Conservation (phyloP, 441 rosid genomes). For the Omphalea diandra region DNA sequence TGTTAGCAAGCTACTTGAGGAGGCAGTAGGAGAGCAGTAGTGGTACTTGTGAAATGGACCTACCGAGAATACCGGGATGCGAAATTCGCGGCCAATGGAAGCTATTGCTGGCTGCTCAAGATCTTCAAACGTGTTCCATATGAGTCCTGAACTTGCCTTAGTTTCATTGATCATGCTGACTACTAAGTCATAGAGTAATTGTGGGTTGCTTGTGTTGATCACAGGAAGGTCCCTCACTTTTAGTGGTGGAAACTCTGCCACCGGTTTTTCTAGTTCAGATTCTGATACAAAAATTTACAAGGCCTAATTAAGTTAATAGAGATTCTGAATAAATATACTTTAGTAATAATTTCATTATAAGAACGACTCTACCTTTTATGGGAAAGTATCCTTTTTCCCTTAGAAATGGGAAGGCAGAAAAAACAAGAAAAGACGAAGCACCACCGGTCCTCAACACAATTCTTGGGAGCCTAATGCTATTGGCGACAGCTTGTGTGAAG, state of each 20-base stretch:
- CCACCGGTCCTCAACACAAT: conserved; percentile 52
- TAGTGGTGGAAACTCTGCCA: not conserved
- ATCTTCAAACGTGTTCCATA: conserved; percentile 13
- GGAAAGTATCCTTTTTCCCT: conserved; percentile 53
- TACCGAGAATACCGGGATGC: conserved; percentile 45
- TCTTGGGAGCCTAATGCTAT: conserved; percentile 44
- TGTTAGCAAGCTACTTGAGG: conserved; percentile 38
- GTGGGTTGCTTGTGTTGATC: not conserved
- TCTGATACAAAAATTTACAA: not conserved
- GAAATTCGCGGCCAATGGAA: conserved; percentile 30
- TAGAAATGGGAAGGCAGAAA: conserved; percentile 45
- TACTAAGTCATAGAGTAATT: not conserved
- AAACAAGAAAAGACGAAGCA: conserved; percentile 47
- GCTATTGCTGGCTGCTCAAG: conserved; percentile 34
- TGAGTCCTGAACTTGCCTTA: conserved; percentile 7
- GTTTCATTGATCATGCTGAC: conserved; percentile 18
- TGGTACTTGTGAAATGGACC: conserved; percentile 64
- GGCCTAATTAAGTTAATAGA: no score
- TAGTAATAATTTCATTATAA: not conserved
- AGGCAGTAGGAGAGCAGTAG: conserved; percentile 28
- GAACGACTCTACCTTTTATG: conserved; percentile 36
- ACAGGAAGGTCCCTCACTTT: not conserved
- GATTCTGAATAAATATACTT: no score
- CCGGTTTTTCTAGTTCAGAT: not conserved
- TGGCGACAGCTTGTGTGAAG: conserved; percentile 51